Evolutionary conservation across 2,329 filamentous ascomycete species (phyloP).

Genomic region (Ophiosphaerella herpotricha): DNA sequence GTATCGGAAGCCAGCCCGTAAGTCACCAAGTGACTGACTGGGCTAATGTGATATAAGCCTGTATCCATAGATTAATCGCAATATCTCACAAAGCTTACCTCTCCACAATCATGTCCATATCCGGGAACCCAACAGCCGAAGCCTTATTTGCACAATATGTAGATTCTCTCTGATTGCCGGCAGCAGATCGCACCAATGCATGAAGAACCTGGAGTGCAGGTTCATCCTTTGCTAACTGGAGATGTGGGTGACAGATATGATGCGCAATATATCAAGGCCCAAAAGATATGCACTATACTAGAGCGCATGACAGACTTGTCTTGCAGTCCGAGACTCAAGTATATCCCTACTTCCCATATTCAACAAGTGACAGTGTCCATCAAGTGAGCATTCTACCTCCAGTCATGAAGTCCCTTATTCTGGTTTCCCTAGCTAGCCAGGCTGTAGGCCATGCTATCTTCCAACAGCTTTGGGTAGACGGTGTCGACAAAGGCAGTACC

Average conservation of each 20-base stretch:
- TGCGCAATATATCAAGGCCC: constrained; percentile 4
- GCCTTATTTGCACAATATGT: constrained; percentile 3
- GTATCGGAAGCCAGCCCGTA: neutral
- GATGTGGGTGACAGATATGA: neutral
- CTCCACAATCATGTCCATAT: neutral
- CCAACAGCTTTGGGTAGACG: constrained; percentile 52
- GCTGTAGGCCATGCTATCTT: constrained; percentile 54
- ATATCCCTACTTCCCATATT: neutral
- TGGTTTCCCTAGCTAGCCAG: constrained; percentile 16
- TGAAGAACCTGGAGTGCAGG: neutral
- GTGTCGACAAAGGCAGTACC: constrained; percentile 41
- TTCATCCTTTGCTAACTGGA: neutral
- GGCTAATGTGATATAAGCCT: constrained; percentile 3
- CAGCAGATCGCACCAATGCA: neutral
- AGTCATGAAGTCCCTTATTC: constrained; percentile 21
- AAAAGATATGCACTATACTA: neutral
- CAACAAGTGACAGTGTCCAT: too few species aligned
- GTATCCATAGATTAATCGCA: constrained; percentile 4
- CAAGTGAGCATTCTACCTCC: neutral
- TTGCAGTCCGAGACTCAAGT: neutral
- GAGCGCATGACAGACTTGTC: neutral
- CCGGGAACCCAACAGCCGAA: constrained; percentile 1
- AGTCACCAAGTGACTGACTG: neutral
- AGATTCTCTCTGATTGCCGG: constrained; percentile 7
- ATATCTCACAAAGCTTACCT: constrained; percentile 3